Base-by-base conservation (phyloP, 202 grass and related monocot genomes). In the Cymbopogon flexuosus region DNA sequence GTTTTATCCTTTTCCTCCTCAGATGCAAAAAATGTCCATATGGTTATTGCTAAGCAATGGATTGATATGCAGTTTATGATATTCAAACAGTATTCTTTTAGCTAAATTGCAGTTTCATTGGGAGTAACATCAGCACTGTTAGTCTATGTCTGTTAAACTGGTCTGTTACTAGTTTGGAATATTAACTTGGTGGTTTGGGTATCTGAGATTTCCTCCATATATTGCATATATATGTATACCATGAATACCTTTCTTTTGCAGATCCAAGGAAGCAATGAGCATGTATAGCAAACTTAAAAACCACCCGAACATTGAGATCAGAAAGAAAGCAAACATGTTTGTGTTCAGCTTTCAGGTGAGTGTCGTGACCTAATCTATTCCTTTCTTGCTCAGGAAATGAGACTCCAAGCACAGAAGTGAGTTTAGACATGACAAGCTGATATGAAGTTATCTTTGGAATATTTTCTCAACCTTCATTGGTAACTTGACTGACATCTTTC, bases 261-360 rank as follows among this genome's bases (percentile, higher is more conserved):
- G 90, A 84, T 86, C 92, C 45, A 91, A 87, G 78, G 92, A 94
- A 90, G 92, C 95, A 67, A 93, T 88, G 87, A 67, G 77, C 68
- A 93, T 91, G 94, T 91, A 91, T 60, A 91, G 93, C 83, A 94
- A 91, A 75, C 92, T 97, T 1, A 87, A 93, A 40, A 89, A 91
- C 67, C 92, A 97, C 79, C 90, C 90, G 30, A 93, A 91, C 64
- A 63, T 46, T 24, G 89, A 91, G 66, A 86, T 97, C 27, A 91
- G 83, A 72, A 94, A 88, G 62, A 94, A 87, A 62, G 92, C 92
- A 63, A 97, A 84, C 51, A 86, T 94, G 73, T 97, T 94, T 30
- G 43, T 83, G 41, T 94, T 88, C 79, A 94, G 88, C 81, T 97
- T 97, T 62, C 88, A 97, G 94, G 94, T 94, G 21, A 30, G 54